A percentile compares a stretch with the other conserved stretches of the same genome.
These are phyloP conservation scores for Westerdykella sp. DNA, from an alignment of 2,329 filamentous ascomycete genomes.

Conservation along the genomic window DNA sequence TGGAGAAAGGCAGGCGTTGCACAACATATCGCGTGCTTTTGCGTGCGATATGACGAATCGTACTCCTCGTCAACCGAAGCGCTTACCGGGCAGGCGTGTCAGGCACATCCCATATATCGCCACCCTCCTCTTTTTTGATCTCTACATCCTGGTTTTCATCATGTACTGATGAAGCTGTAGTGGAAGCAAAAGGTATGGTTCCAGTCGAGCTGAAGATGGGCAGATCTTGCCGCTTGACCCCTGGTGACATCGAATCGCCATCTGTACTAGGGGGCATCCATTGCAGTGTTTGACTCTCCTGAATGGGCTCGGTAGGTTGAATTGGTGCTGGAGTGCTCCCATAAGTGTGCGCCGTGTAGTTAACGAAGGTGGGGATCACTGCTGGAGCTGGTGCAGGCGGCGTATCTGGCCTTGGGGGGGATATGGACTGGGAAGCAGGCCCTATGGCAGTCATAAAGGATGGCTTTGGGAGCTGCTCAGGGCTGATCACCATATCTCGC, in stretches of 20 bases:
- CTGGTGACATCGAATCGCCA: slow-evolving; percentile 19
- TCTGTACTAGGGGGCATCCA: slow-evolving; percentile 31
- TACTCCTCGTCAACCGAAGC: no score
- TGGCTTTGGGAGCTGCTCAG: slow-evolving; percentile 31
- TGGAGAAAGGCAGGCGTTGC: no score
- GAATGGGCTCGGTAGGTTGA: background rate
- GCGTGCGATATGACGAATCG: no score
- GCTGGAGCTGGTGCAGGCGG: slow-evolving; percentile 34
- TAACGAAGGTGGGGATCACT: slow-evolving; percentile 28
- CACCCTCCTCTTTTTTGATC: slow-evolving; percentile 6
- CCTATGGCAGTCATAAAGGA: slow-evolving; percentile 23
- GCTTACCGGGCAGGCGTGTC: slow-evolving; percentile 34
- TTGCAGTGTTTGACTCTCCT: slow-evolving; percentile 20
- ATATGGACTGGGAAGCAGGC: slow-evolving; percentile 15
- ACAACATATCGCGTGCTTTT: no score
- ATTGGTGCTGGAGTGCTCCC: slow-evolving; percentile 3
- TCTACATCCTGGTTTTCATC: background rate
- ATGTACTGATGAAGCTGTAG: slow-evolving; percentile 11
- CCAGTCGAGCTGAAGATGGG: slow-evolving; percentile 45
- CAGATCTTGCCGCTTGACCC: slow-evolving; percentile 39
- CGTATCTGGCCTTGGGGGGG: slow-evolving; percentile 32
- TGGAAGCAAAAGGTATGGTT: slow-evolving; percentile 29
- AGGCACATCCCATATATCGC: slow-evolving; percentile 43
- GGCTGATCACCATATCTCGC: slow-evolving; percentile 26
- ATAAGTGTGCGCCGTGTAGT: slow-evolving; percentile 23